Evolutionary conservation across 2,329 filamentous ascomycete species (phyloP), one percentile per base, ranked within the genome.

Genomic region (Aureobasidium lini): DNA sequence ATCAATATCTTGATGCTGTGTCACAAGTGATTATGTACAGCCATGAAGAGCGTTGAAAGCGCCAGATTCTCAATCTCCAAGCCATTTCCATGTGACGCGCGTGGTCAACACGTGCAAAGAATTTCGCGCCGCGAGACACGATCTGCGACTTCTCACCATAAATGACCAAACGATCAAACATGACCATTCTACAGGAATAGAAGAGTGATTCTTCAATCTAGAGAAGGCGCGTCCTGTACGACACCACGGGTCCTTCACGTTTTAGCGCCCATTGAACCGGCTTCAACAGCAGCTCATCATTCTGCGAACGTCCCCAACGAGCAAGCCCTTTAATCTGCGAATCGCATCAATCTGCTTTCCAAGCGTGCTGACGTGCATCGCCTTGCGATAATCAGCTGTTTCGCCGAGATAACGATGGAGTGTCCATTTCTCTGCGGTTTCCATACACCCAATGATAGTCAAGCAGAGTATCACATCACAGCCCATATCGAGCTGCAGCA

Each of bases 401-500:
- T 11, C 15, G 9, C 23, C 16, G 16, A 54, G 29, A 54, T 36
- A 16, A 52, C 9, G 2, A 57, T 61, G 52, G 44, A 56, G 18
- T 61, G 59, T 39, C 59, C 59, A 5, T 61, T 61, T n/a, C 15
- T 47, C n/a, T 73, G 71, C 59, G 64, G 63, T 31, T 66, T 65
- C 16, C 57, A 60, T 18, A 64, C 61, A 37, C 4, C 57, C n/a
- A 46, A 36, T 47, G 57, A 40, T 13, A 2, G 32, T n/a, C 49
- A 61, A 36, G 66, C 66, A 48, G 59, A 64, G 16, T 68, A 70
- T 46, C 58, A 57, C 6, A 65, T 71, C 7, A 61, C 67, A 40
- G 63, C 68, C 1, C 71, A 73, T 48, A 68, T 72, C 47, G 70
- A 73, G 57, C 63, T 70, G 43, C 52, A 63, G 11, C 71, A 73